A percentile compares a stretch with the other conserved stretches of the same genome.
Evolutionary conservation across 139 green algal genomes (phyloP).

Genomic region (Chlorella sp.): DNA sequence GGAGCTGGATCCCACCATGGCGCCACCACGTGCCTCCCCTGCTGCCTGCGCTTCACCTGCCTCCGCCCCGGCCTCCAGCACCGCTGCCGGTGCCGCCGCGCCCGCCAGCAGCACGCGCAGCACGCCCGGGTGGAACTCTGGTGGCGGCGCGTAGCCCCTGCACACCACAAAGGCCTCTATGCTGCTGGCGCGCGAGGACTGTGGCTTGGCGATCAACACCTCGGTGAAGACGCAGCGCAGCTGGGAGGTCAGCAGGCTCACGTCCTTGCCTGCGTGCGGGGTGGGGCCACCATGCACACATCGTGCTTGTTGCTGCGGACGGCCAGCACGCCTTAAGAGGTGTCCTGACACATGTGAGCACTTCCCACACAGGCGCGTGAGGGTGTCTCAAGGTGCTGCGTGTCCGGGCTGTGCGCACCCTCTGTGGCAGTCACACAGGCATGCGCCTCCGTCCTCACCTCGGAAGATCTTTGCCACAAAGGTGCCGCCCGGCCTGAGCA

Average conservation of each 20-base stretch:
- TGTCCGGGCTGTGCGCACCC: too few relatives aligned
- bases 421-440: too few relatives aligned
- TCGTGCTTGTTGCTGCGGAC: too few relatives aligned
- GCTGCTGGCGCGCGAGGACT: slow-evolving; percentile 84
- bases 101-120: slow-evolving; percentile 47
- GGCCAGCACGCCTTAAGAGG: too few relatives aligned
- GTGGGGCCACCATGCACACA: too few relatives aligned
- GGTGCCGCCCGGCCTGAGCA: slow-evolving; percentile 76
- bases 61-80: background rate
- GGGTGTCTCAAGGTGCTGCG: too few relatives aligned
- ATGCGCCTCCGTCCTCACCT: too few relatives aligned
- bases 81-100: background rate
- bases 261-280: slow-evolving; percentile 85
- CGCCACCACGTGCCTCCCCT: background rate
- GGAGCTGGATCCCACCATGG: too few relatives aligned
- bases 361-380: too few relatives aligned
- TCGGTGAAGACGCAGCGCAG: slow-evolving; percentile 71
- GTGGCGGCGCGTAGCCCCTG: slow-evolving; percentile 54
- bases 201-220: slow-evolving; percentile 93
- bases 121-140: slow-evolving; percentile 55
- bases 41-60: background rate
- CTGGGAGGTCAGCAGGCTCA: slow-evolving; percentile 75
- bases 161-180: slow-evolving; percentile 98
- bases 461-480: slow-evolving; percentile 96
- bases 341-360: too few relatives aligned